These are phyloP conservation scores for Cryphonectria naterciae DNA, from an alignment of 2,329 filamentous ascomycete species.

Conservation along the genomic window DNA sequence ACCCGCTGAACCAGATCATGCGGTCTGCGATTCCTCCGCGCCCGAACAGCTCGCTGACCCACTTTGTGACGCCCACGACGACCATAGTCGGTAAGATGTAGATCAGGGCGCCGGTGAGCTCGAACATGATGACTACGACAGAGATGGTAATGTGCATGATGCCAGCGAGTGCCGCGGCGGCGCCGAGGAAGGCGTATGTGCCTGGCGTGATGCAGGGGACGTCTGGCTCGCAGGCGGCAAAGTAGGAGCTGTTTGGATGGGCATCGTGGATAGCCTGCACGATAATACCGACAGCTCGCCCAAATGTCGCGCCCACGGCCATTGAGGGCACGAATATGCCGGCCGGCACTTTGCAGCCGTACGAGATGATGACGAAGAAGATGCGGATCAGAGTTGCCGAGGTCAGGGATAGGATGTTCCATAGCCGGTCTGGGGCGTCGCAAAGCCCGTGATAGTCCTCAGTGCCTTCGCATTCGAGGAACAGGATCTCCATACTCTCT, in stretches of 20 bases:
- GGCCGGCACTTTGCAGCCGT: slow-evolving; percentile 96
- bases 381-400: slow-evolving; percentile 81
- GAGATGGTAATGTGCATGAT: slow-evolving; percentile 99
- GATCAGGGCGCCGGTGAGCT: slow-evolving; percentile 93
- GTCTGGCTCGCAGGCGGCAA: slow-evolving; percentile 85
- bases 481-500: slow-evolving; percentile 98
- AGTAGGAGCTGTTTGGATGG: slow-evolving; percentile 82
- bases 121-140: slow-evolving; percentile 99
- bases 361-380: slow-evolving; percentile 90
- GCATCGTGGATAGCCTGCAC: slow-evolving; percentile 88
- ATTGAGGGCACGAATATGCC: slow-evolving; percentile 98
- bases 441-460: slow-evolving; percentile 91
- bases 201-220: slow-evolving; percentile 96
- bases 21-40: slow-evolving; percentile 94
- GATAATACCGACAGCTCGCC: slow-evolving; percentile 89
- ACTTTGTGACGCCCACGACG: slow-evolving; percentile 95
- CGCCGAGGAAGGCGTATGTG: slow-evolving; percentile 94
- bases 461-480: slow-evolving; percentile 86
- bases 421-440: slow-evolving; percentile 74
- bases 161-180: slow-evolving; percentile 86
- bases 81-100: slow-evolving; percentile 99
- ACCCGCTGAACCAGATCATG: slow-evolving; percentile 99
- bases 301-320: slow-evolving; percentile 94
- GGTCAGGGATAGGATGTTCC: slow-evolving; percentile 77
- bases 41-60: slow-evolving; percentile 81